Base-by-base conservation (phyloP, 2,329 filamentous ascomycete genomes). In the Sclerotinia borealis region DNA sequence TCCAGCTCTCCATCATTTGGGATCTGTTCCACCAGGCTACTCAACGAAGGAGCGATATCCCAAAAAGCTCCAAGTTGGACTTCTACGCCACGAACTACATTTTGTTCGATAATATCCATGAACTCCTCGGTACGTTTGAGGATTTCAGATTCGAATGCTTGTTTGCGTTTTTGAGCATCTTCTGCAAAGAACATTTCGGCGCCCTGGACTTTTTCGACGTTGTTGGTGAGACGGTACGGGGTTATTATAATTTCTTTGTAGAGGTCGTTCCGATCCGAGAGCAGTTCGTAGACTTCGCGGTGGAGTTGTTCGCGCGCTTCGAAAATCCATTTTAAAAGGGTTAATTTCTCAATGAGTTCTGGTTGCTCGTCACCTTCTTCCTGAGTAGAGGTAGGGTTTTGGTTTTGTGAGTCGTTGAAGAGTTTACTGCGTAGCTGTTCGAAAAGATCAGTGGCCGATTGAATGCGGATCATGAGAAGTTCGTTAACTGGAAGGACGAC, bases 361-460 rank as follows among this genome's bases (percentile, higher is more conserved):
- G 95, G 95, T 73, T 93, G 88, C 75, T 97, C 93, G 70, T 98
- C 93, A 22, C 95, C 93, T 77, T 97, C 93, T 75, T 96, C 92
- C 75, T 97, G 93, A 0, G 92, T 89, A 75, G 92, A 86, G 71
- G 96, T 93, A 0, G 92, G 89, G 67, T 86, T 85, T 52, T 70
- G 67, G 29, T 73, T 59, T 73, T 84, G 88, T 63, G 84, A 88
- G 66, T 91, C 89, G 59, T 86, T 86, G 65, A 89, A 90, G 0
- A 97, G 81, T 49, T 88, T 86, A 11, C 83, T 83, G 31, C 87
- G 85, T 31, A 97, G 78, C 64, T 90, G 85, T 63, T 90, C 84
- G 68, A 97, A 93, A n/a, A 92, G 85, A 13, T 85, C 81, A 0
- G 89, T 90, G 0, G 92, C 89, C 60, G 86, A 85, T 9, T 81